phyloP scores from a whole-genome alignment of 2,329 filamentous ascomycete genomes.

The Fusarium neocosmosporiellum region DNA sequence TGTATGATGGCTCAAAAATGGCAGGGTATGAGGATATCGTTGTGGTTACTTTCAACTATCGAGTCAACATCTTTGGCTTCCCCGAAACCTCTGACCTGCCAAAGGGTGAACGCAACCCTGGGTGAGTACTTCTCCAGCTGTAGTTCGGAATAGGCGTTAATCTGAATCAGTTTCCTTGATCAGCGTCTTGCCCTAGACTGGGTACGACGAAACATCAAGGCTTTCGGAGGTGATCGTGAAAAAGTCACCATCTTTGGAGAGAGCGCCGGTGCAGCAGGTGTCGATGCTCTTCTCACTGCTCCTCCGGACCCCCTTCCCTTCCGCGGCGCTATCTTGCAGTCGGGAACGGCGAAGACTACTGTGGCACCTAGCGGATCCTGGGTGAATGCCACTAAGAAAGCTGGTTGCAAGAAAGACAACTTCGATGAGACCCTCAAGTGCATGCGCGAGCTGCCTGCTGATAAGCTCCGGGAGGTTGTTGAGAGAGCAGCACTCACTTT shows the following conservation, averaged over 20 bases:
- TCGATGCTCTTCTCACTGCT: conserved; percentile 47
- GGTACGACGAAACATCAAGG: conserved; percentile 61
- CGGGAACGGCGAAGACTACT: conserved; percentile 25
- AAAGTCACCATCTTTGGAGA: conserved; percentile 65
- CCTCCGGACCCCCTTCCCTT: conserved; percentile 46
- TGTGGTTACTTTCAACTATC: conserved; percentile 60
- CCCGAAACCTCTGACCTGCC: conserved; percentile 45
- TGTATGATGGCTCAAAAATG: conserved; percentile 55
- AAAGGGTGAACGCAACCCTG: conserved; percentile 31
- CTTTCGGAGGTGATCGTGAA: conserved; percentile 59
- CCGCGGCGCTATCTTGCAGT: conserved; percentile 44
- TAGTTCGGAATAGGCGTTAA: neutral
- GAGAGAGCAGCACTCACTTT: conserved; percentile 36
- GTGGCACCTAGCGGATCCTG: conserved; percentile 21
- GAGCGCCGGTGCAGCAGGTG: conserved; percentile 67
- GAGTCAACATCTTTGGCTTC: conserved; percentile 56
- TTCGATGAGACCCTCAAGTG: conserved; percentile 28
- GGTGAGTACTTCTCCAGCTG: conserved; percentile 12
- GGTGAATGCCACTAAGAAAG: conserved; percentile 11
- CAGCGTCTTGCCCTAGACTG: conserved; percentile 62
- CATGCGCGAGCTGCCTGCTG: conserved; percentile 36
- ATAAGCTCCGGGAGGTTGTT: conserved; percentile 23
- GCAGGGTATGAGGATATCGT: conserved; percentile 57
- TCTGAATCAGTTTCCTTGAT: conserved; percentile 29
- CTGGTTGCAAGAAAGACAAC: conserved; percentile 18